Evolutionary conservation across 1,139 yeast species (phyloP), one percentile per base, ranked within the genome.

Genomic region (Lizanozyma gosingica): DNA sequence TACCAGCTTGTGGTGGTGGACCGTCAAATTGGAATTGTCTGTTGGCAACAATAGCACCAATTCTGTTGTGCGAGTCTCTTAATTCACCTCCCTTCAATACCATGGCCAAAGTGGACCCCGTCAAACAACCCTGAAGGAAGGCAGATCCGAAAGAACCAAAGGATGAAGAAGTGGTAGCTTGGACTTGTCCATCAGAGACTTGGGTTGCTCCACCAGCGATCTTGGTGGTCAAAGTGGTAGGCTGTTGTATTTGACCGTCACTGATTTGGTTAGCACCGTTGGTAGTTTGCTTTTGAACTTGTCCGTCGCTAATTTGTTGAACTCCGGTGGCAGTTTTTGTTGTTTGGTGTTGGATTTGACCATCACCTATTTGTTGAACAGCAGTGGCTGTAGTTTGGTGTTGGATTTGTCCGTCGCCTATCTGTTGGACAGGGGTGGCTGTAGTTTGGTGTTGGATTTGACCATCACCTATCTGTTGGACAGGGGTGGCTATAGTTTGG

Each of bases 1-100:
- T 74, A 64, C 94, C 94, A 45, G 92, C 90, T 73, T 83, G 94
- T 56, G 92, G 92, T 65, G 90, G 88, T 53, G 92, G 94, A 62
- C 92, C 92, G 59, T 83, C 92, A 56, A 83, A 83, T 71, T 83
- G 92, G 82, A 83, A 82, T 71, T 83, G 92, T 70, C 83, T 77
- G 80, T 82, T 82, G 47, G 90, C 83, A 54, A 83, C 92, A 63
- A 83, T 82, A 44, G 88, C 78, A 57, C 92, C 92, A 50, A 83
- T 67, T 77, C 92, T 80, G 45, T 86, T 86, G 44, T 65, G 51
- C 41, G 73, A 57, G 57, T 83, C 92, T 36, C 70, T 73, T 61
- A 83, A 71, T 46, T 78, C 55, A 52, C 78, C 66, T 39, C 57
- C 71, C 39, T 67, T 59, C 56, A 83, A 73, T 33, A 67, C 63